A percentile compares a stretch with the other conserved stretches of the same genome.
phyloP scores from a whole-genome alignment of 1,139 yeast genomes.

The Maudiozyma humilis region DNA sequence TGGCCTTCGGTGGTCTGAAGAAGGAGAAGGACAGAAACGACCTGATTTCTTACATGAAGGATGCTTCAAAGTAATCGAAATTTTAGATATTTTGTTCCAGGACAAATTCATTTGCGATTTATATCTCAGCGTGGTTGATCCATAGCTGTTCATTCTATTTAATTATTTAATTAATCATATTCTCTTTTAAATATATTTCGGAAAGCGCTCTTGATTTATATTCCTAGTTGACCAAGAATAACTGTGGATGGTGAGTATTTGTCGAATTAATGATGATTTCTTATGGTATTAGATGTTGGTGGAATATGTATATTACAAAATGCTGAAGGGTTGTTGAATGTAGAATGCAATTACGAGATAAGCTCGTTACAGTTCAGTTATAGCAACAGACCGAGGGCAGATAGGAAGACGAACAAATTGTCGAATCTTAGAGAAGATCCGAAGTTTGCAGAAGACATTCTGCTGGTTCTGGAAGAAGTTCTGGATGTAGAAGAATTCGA shows the following conservation, averaged over 20 bases:
- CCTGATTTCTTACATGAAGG: slow-evolving; percentile 78
- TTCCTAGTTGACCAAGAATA: neutral
- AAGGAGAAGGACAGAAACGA: slow-evolving; percentile 98
- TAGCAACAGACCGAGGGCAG: neutral
- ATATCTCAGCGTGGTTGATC: neutral
- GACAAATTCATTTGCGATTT: no score
- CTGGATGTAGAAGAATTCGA: neutral
- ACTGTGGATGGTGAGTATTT: no score
- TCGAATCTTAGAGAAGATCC: slow-evolving; percentile 4
- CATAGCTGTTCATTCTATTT: neutral
- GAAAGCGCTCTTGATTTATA: neutral
- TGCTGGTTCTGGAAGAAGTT: neutral
- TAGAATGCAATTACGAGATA: no score
- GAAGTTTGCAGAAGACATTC: slow-evolving; percentile 6
- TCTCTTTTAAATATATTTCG: neutral
- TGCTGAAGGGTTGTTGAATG: neutral
- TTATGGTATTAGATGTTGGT: slow-evolving; percentile 1
- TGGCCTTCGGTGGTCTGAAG: slow-evolving; percentile 99
- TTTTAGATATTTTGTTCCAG: no score
- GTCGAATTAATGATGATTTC: neutral
- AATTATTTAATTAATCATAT: neutral
- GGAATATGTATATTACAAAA: slow-evolving; percentile 1
- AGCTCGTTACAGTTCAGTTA: neutral
- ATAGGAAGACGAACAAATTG: neutral
- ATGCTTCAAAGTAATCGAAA: slow-evolving; percentile 41